Evolutionary conservation across 768 basidiomycete genomes (phyloP).

Genomic region (Tubosaeta sp.): DNA sequence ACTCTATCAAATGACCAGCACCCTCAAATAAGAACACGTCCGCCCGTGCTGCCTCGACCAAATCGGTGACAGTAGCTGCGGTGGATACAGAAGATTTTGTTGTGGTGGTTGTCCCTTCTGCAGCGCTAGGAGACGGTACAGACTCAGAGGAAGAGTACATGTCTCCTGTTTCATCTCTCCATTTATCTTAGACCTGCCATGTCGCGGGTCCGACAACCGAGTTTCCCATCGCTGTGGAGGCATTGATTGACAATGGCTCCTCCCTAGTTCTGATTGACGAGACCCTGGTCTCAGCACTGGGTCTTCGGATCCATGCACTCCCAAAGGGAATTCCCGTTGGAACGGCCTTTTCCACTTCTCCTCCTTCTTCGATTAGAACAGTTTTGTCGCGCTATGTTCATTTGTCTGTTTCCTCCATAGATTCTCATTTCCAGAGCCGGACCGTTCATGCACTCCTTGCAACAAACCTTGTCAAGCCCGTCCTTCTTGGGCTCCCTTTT

Average conservation of each 20-base stretch:
- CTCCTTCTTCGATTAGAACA: too few species aligned
- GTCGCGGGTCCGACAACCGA: not conserved
- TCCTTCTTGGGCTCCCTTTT: constrained; percentile 35
- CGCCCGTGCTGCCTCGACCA: not conserved
- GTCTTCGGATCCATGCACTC: too few species aligned
- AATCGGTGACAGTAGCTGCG: not conserved
- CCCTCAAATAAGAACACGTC: not conserved
- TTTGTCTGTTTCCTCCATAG: too few species aligned
- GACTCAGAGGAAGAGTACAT: constrained; percentile 10
- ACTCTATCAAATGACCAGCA: not conserved
- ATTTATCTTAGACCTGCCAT: constrained; percentile 11
- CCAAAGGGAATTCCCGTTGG: too few species aligned
- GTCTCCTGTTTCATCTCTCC: not conserved
- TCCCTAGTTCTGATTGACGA: constrained; percentile 28
- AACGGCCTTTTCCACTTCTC: too few species aligned
- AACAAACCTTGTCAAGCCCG: constrained; percentile 19
- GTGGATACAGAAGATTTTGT: not conserved
- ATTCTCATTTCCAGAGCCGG: constrained; percentile 4
- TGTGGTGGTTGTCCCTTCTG: not conserved
- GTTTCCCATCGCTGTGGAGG: constrained; percentile 2
- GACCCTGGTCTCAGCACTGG: too few species aligned
- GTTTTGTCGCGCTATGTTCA: too few species aligned
- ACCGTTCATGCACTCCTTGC: constrained; percentile 22
- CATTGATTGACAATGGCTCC: constrained; percentile 30
- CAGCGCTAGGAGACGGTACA: not conserved